Evolutionary conservation across 2,329 filamentous ascomycete genomes (phyloP).

Genomic region (Aspergillus hiratsukae): DNA sequence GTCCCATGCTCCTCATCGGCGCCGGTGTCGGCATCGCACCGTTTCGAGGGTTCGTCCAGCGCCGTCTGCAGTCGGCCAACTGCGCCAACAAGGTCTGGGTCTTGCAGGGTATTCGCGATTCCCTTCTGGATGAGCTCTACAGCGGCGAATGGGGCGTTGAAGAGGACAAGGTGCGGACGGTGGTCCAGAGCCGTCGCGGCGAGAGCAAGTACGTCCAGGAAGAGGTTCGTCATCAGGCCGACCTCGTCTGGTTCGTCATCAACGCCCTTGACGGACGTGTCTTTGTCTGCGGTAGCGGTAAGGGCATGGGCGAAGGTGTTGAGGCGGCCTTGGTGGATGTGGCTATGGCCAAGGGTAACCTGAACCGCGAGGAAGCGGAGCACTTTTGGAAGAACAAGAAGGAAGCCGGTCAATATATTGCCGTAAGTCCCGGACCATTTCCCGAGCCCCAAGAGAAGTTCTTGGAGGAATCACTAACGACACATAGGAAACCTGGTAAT

Average conservation of each 20-base stretch:
- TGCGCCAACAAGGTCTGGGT: conserved; percentile 99
- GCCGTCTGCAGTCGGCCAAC: conserved; percentile 86
- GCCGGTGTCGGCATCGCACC: conserved; percentile 95
- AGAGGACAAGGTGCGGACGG: conserved; percentile 78
- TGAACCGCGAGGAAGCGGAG: conserved; percentile 74
- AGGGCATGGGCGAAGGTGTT: conserved; percentile 97
- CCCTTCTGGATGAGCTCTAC: conserved; percentile 91
- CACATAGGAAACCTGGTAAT: conserved; percentile 34
- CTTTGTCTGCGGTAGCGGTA: conserved; percentile 92
- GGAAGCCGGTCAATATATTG: conserved; percentile 91
- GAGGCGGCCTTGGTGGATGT: conserved; percentile 83
- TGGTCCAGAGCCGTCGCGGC: conserved; percentile 70
- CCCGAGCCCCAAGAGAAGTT: too few species aligned
- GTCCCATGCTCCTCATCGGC: conserved; percentile 95
- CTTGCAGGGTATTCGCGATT: conserved; percentile 89
- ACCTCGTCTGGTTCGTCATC: conserved; percentile 97
- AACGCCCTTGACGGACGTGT: conserved; percentile 93
- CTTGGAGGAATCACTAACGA: conserved; percentile 5
- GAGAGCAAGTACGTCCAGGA: conserved; percentile 94
- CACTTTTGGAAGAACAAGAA: conserved; percentile 91
- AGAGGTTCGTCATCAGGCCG: conserved; percentile 83
- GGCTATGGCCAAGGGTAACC: conserved; percentile 84
- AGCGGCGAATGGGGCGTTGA: conserved; percentile 93
- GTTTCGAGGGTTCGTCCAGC: conserved; percentile 95
- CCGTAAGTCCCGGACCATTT: conserved; percentile 44